A percentile compares a stretch with the other conserved stretches of the same genome.
phyloP scores from a whole-genome alignment of 495 filamentous ascomycete species.

The Neurospora sp. region DNA sequence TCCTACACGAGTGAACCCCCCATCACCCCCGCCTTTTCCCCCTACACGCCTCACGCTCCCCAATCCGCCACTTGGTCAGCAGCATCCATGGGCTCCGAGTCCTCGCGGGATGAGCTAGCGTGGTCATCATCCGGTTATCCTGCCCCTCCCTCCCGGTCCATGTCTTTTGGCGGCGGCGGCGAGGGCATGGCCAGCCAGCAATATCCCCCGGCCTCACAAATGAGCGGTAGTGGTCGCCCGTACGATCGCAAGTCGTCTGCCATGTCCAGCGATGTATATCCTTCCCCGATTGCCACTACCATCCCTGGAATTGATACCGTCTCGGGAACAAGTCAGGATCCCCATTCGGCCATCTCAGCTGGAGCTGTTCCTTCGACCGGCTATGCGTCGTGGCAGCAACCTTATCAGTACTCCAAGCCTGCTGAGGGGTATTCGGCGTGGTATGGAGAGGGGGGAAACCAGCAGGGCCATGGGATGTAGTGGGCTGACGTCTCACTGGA shows the following conservation, averaged over 20 bases:
- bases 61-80: conserved; percentile 32
- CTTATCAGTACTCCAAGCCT: conserved; percentile 31
- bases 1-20: conserved; percentile 29
- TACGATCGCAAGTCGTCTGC: conserved; percentile 28
- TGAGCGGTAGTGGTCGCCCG: conserved; percentile 13
- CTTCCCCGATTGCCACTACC: conserved; percentile 25
- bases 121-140: conserved; percentile 28
- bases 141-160: conserved; percentile 29
- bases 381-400: conserved; percentile 34
- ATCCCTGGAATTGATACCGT: conserved; percentile 29
- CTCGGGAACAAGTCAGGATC: conserved; percentile 22
- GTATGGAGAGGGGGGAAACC: conserved; percentile 28
- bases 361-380: conserved; percentile 28
- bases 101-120: conserved; percentile 22
- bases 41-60: conserved; percentile 29
- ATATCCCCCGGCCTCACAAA: conserved; percentile 23
- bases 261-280: conserved; percentile 27
- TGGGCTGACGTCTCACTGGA: too few species aligned
- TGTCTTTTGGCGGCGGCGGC: conserved; percentile 33
- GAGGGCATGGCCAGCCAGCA: conserved; percentile 24
- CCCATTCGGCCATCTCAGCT: conserved; percentile 29
- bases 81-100: conserved; percentile 20
- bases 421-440: conserved; percentile 28
- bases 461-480: conserved; percentile 5
- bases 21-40: conserved; percentile 30